Conservation (phyloP, 2,329 filamentous ascomycete genomes). For the Sarocladiaceae sp. region DNA sequence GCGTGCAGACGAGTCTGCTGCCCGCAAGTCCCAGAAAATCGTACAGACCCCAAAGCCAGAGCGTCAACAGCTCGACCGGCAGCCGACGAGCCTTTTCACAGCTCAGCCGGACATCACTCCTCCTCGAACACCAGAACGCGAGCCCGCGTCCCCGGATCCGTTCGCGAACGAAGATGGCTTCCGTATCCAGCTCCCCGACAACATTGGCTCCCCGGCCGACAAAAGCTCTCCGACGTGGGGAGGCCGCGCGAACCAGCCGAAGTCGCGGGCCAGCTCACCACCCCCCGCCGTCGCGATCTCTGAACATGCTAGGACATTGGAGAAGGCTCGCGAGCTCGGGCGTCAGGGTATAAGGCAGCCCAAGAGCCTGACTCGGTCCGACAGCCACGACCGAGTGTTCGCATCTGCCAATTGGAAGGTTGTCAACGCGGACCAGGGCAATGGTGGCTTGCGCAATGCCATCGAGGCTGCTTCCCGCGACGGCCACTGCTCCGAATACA, state of each 20-base stretch:
- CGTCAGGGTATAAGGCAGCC: constrained; percentile 56
- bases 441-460: constrained; percentile 87
- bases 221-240: constrained; percentile 77
- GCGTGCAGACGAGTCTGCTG: constrained; percentile 10
- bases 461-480: constrained; percentile 72
- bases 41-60: constrained; percentile 15
- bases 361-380: constrained; percentile 46
- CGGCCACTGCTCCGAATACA: constrained; percentile 67
- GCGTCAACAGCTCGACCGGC: constrained; percentile 14
- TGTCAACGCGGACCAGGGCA: constrained; percentile 82
- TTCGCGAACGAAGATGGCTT: constrained; percentile 57
- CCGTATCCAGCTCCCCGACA: constrained; percentile 50
- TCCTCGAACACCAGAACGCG: constrained; percentile 51
- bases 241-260: constrained; percentile 69
- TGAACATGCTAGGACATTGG: constrained; percentile 55
- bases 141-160: constrained; percentile 38
- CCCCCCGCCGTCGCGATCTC: constrained; percentile 75
- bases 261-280: constrained; percentile 67
- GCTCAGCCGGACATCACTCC: constrained; percentile 45
- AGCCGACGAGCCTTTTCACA: constrained; percentile 50
- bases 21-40: constrained; percentile 22
- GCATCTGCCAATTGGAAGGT: constrained; percentile 79
- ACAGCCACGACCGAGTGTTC: constrained; percentile 66
- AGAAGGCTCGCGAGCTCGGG: constrained; percentile 54
- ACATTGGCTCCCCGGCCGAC: constrained; percentile 64